Evolutionary conservation across 192 early-diverging fungal genomes (phyloP), one percentile per base, ranked within the genome.

Genomic region (Umbelopsis isabellina): DNA sequence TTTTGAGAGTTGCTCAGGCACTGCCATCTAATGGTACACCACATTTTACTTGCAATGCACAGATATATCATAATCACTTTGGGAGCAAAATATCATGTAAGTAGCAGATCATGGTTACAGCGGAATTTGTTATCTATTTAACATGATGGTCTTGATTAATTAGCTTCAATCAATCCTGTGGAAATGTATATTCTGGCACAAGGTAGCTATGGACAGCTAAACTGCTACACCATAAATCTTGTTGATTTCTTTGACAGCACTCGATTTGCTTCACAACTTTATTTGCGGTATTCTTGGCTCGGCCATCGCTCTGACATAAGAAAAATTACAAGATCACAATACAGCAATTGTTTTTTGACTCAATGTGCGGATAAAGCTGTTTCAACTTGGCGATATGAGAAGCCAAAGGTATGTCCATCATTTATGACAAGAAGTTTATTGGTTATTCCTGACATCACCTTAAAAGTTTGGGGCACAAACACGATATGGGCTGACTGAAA

Each of bases 231-330:
- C 23, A 87, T 93, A 68, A 89, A 91, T 55, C 74, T 95, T 33
- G 84, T 93, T 75, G 91, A 95, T 48, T 88, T 94, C 35, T 91
- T 94, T 71, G 89, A 89, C 25, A 82, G 75, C 16, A 79, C 79
- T 1, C 85, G 85, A 74, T 85, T 82, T 52, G 67, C 78, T 13
- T 84, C 91, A 6, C 84, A 82, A 35, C 71, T 94, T 6, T 71
- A 80, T 18, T 66, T 93, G 10, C 72, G 82, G 46, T 82, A 86
- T 61, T 88, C 87, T 16, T 94, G 92, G 92, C 72, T 79, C 9
- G 91, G 90, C 11, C 92, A 91, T 75, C 81, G 84, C 53, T 71
- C 76, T 68, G 65, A 77, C 0, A 85, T 84, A 21, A 77, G 67
- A 46, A 70, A 46, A n/a, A 83, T 87, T 20, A 75, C 74, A 15